Base-by-base conservation (phyloP, 2,329 filamentous ascomycete species). In the Cucurbitaria berberidis region DNA sequence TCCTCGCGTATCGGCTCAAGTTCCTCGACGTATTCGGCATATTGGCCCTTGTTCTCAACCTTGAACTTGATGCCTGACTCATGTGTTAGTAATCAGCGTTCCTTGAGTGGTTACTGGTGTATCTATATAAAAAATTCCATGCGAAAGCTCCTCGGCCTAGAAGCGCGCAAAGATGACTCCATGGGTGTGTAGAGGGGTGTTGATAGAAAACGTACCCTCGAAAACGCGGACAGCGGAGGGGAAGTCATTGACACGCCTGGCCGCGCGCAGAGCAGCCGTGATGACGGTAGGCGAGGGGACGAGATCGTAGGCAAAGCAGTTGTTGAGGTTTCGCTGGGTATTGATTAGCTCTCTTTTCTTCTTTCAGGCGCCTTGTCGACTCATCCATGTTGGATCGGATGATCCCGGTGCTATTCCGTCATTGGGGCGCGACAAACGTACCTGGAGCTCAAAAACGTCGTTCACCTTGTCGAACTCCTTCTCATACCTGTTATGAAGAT, bases 401-500 rank as follows among this genome's bases (percentile, higher is more conserved):
- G 53, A 60, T 61, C 43, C 53, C 53, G 57, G 58, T 57, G 53
- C 44, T 47, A 46, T 51, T 42, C 38, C 27, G 27, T 42, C 29
- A 30, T 22, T n/a, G 32, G 36, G 35, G 43, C 34, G 48, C 49
- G 46, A 47, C 24, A 40, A 55, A 76, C 84, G 75, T 87, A 96
- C 93, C 91, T 97, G 93, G 75, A 99, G 91, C 88, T 99, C 95
- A 80, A 99, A 99, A 75, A 98, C 93, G 82, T 99, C 95, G 82
- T 98, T 91, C 66, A 99, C 95, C 74, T 82, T 81, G 62, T 99
- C 93, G 76, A 99, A 99, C 82, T 99, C 95, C 87, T 97, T 97
- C 86, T 99, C 95, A 76, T 96, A 99, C 83, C 95, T 99, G 77
- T 74, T 46, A 11, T 24, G 30, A 50, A 64, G 53, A 60, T 35